Evolutionary conservation across 2,329 filamentous ascomycete genomes (phyloP).

Genomic region (Aspergillus eucalypticola): DNA sequence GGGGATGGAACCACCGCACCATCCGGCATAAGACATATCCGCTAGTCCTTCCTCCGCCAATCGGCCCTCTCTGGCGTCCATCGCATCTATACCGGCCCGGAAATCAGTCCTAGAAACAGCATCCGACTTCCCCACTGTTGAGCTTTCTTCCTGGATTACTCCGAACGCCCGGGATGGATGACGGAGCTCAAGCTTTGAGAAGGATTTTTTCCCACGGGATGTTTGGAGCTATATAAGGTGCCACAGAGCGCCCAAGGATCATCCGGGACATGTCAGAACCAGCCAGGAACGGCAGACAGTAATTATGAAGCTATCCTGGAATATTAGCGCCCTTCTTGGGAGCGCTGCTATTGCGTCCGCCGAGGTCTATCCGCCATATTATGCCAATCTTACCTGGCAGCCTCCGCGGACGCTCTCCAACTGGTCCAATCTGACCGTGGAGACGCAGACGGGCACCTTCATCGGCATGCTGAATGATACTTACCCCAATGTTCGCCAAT

Average conservation of each 20-base stretch:
- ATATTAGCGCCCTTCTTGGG: neutral
- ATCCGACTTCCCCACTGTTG: neutral
- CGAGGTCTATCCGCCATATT: slow-evolving; percentile 14
- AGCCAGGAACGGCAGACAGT: neutral
- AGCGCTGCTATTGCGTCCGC: neutral
- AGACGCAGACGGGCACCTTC: slow-evolving; percentile 21
- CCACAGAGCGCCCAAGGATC: neutral
- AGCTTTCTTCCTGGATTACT: neutral
- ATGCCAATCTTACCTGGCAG: slow-evolving; percentile 21
- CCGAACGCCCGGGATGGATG: neutral
- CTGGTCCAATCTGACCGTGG: slow-evolving; percentile 20
- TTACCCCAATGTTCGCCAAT: slow-evolving; percentile 40
- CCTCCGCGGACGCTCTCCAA: slow-evolving; percentile 16
- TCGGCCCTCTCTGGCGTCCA: neutral
- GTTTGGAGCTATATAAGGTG: neutral
- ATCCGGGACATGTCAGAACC: neutral
- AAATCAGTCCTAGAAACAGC: neutral
- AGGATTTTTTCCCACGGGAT: neutral
- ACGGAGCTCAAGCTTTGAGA: neutral
- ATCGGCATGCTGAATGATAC: slow-evolving; percentile 36
- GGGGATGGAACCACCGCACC: neutral
- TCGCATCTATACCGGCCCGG: neutral
- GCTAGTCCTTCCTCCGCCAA: neutral
- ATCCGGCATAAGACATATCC: slow-evolving; percentile 1
- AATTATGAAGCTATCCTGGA: neutral